These are phyloP conservation scores for Sordaria brevicollis DNA, from an alignment of 495 filamentous ascomycete species.

Conservation along the genomic window DNA sequence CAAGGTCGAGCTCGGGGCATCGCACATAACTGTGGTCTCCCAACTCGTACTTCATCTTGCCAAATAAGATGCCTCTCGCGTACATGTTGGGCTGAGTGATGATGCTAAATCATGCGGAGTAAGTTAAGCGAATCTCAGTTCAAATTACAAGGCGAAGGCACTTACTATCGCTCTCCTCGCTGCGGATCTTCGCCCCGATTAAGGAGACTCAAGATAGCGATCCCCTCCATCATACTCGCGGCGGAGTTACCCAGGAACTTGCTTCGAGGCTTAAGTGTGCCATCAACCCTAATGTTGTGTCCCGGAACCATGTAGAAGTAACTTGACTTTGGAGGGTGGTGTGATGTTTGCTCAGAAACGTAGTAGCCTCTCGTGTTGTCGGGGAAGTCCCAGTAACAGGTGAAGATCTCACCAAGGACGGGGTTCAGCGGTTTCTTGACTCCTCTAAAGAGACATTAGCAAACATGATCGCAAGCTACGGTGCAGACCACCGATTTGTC, in stretches of 20 bases:
- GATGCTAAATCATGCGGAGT: conserved; percentile 40
- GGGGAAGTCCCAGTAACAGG: conserved; percentile 90
- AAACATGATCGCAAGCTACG: not conserved
- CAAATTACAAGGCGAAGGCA: conserved; percentile 4
- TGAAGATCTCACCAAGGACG: conserved; percentile 89
- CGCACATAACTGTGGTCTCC: conserved; percentile 93
- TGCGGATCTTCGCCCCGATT: conserved; percentile 57
- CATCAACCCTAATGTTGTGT: conserved; percentile 90
- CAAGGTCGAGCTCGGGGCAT: conserved; percentile 76
- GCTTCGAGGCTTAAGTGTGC: conserved; percentile 90
- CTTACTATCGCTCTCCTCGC: conserved; percentile 81
- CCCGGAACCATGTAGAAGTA: conserved; percentile 99
- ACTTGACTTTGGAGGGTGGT: conserved; percentile 96
- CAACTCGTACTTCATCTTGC: conserved; percentile 99
- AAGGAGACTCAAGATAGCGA: conserved; percentile 73
- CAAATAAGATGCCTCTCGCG: conserved; percentile 91
- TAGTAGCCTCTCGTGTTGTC: conserved; percentile 86
- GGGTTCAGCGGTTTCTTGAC: conserved; percentile 99
- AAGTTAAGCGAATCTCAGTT: not conserved
- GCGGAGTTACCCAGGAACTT: conserved; percentile 96
- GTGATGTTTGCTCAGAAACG: conserved; percentile 85
- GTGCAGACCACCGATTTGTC: not conserved
- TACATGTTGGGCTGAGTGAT: conserved; percentile 99
- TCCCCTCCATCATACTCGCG: conserved; percentile 95
- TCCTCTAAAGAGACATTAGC: conserved; percentile 47